Evolutionary conservation across 1,284 basidiomycete genomes (phyloP).

Genomic region (Tilletia indica): DNA sequence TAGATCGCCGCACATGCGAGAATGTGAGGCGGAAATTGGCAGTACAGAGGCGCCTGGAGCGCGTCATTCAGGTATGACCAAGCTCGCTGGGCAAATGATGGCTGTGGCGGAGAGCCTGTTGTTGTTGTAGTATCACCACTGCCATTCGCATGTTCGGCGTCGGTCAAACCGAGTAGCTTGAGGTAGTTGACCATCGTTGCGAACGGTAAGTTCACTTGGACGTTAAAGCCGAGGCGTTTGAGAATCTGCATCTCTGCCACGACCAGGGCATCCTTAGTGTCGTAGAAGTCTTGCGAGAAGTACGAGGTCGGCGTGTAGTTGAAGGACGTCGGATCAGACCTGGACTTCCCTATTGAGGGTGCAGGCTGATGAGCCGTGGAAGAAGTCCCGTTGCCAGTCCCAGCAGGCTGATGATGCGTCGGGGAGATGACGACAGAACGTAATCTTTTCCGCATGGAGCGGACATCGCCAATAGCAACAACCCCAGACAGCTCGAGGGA

Average conservation of each 20-base stretch:
- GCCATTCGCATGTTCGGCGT: slow-evolving; percentile 16
- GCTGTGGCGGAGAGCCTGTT: neutral
- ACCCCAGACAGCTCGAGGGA: slow-evolving; percentile 6
- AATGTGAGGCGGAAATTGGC: slow-evolving; percentile 79
- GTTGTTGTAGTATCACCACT: neutral
- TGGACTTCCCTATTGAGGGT: neutral
- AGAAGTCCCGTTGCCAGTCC: neutral
- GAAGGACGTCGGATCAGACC: slow-evolving; percentile 17
- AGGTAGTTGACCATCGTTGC: slow-evolving; percentile 93
- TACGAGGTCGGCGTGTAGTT: slow-evolving; percentile 79
- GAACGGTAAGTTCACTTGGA: slow-evolving; percentile 79
- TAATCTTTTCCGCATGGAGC: neutral
- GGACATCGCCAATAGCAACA: neutral
- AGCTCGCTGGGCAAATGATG: slow-evolving; percentile 41
- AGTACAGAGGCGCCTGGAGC: slow-evolving; percentile 85
- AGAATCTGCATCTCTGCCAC: slow-evolving; percentile 96
- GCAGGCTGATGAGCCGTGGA: neutral
- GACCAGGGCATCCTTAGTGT: slow-evolving; percentile 82
- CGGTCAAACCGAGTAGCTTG: slow-evolving; percentile 73
- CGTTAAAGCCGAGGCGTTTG: slow-evolving; percentile 64
- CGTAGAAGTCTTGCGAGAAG: slow-evolving; percentile 77
- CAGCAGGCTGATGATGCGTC: neutral
- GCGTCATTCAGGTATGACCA: slow-evolving; percentile 58
- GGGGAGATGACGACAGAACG: neutral
- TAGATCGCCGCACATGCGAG: slow-evolving; percentile 70